Base-by-base conservation (phyloP, 208 protist species). In the Crithidia bombi region DNA sequence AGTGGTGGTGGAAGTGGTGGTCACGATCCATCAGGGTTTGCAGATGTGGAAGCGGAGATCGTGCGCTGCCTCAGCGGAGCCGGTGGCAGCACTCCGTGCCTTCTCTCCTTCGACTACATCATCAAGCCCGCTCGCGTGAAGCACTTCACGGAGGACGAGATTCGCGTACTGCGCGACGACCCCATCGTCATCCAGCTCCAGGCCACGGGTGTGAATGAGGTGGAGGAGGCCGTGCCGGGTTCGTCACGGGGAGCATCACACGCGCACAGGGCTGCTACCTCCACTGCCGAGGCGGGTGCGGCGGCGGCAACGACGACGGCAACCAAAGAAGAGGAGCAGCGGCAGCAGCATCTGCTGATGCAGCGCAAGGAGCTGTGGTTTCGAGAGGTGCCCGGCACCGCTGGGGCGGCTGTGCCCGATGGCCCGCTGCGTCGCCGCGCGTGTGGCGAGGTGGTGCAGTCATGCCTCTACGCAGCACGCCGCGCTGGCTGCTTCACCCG, bases 371-470 rank as follows among this genome's bases (percentile, higher is more conserved):
- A 15, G 63, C 41, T 5, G 26, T 51, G 41, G 63, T 38, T 38
- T n/a, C n/a, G n/a, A n/a, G n/a, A n/a, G n/a, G n/a, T n/a, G n/a
- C n/a, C n/a, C n/a, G n/a, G n/a, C n/a, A n/a, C n/a, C n/a, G n/a
- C n/a, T n/a, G n/a, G n/a, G n/a, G n/a, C n/a, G n/a, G 63, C 10
- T 28, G 47, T 9, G 26, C n/a, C 63, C 17, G 50, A 0, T 33
- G 17, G 26, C 14, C n/a, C 0, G 33, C 28, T 44, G 54, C 65
- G 65, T 0, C 55, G 52, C 15, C 65, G 43, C n/a, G 65, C 55
- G 21, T 71, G 65, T 44, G 65, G 41, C 12, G 55, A 51, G 41
- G 32, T 64, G 0, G 65, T 71, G n/a, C 65, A 71, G 65, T 41
- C 39, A 6, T 56, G 55, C 30, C 65, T 71, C 32, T 30, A 26